Evolutionary conservation across 2,329 filamentous ascomycete species (phyloP), one percentile per base, ranked within the genome.

Genomic region (Nigrospora oryzae): DNA sequence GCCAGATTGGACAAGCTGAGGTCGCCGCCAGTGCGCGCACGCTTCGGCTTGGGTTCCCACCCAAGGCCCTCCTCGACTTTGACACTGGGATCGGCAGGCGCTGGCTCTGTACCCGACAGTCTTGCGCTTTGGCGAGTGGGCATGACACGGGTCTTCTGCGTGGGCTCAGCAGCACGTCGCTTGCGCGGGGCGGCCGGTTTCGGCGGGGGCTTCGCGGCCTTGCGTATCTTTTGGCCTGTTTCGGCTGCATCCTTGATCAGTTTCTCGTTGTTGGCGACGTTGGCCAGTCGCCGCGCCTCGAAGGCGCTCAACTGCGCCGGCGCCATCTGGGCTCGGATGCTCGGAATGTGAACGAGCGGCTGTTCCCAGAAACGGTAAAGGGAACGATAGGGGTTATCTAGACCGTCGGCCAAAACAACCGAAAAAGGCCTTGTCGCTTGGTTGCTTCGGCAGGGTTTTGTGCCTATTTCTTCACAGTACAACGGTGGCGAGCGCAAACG

Each of bases 211-310:
- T 77, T 78, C 1, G 77, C 71, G 1, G 67, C 57, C 38, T 83
- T 86, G 11, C 85, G 70, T n/a, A 81, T 73, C 41, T 77, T 81
- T 17, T 84, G 84, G 0, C 87, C 81, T 1, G 84, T 77, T 2
- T 80, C 79, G 2, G 85, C 83, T 1, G 95, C 77, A 48, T 89
- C 84, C 48, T 86, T 86, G 0, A 96, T 66, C 0, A 95, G 74
- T 40, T 59, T 60, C 0, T 84, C 87, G 63, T 91, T 84, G 55
- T 94, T 93, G 44, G 86, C 87, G 36, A 95, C 94, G 53, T 95
- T 95, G 49, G 89, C 88, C 14, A 88, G 77, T 1, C 90, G 77
- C 53, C 87, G 82, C 56, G 83, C 82, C 71, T 95, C 90, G 64
- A 95, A 96, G 35, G 89, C 87, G 64, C 86, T 94, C 55, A 94